These are phyloP conservation scores for Solanum tarapatanum DNA, from an alignment of 257 asterid genomes.

Conservation along the genomic window DNA sequence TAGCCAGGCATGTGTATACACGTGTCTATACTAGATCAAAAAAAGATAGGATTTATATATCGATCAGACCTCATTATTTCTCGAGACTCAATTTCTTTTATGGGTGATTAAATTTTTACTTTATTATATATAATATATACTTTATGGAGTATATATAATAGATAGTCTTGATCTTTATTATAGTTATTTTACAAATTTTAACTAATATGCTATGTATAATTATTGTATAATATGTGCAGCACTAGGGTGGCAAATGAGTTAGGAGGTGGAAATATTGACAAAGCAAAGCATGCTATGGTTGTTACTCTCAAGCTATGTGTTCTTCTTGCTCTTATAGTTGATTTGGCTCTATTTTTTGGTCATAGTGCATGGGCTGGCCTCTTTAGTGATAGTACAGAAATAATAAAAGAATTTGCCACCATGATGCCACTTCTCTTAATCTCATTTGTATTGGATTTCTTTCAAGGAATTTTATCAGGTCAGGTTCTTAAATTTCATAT, in stretches of 20 bases:
- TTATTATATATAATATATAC: too few species aligned
- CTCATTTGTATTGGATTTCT: slow-evolving; percentile 42
- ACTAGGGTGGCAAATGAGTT: slow-evolving; percentile 82
- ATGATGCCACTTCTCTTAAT: slow-evolving; percentile 50
- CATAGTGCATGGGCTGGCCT: slow-evolving; percentile 54
- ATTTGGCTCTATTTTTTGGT: slow-evolving; percentile 35
- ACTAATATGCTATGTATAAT: neutral
- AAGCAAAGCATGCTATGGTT: slow-evolving; percentile 56
- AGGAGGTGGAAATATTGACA: slow-evolving; percentile 49
- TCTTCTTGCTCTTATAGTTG: slow-evolving; percentile 26
- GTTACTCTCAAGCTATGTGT: slow-evolving; percentile 48
- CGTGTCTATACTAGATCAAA: too few species aligned
- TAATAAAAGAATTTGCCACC: slow-evolving; percentile 33
- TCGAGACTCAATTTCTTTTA: too few species aligned
- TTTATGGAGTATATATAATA: too few species aligned
- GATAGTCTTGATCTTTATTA: too few species aligned
- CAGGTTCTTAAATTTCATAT: neutral
- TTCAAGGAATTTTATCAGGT: slow-evolving; percentile 73
- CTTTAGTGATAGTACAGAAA: slow-evolving; percentile 48
- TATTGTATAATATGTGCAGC: slow-evolving; percentile 29
- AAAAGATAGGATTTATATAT: too few species aligned
- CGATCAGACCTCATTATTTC: too few species aligned
- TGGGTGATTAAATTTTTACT: too few species aligned
- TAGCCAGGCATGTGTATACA: too few species aligned
- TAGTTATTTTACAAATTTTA: too few species aligned